Conservation (phyloP, 1,284 basidiomycete species). For the Ceratobasidium papillatum region DNA sequence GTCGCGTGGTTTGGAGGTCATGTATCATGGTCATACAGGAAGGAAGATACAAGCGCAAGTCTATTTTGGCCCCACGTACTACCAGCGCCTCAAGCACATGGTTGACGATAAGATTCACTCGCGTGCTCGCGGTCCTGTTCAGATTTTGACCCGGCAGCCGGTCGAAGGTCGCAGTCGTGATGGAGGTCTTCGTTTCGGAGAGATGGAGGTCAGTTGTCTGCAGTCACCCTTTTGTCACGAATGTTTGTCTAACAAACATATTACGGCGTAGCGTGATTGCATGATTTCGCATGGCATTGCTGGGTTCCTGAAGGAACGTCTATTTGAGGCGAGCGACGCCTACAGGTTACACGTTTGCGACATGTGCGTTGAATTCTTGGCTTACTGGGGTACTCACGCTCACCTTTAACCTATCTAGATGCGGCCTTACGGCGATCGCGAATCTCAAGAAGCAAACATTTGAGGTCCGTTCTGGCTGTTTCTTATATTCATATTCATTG, state of each 20-base stretch:
- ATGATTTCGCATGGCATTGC: slow-evolving; percentile 99
- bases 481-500: not conserved
- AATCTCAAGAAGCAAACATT: slow-evolving; percentile 93
- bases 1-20: slow-evolving; percentile 94
- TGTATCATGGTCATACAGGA: slow-evolving; percentile 99
- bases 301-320: slow-evolving; percentile 93
- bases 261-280: slow-evolving; percentile 76
- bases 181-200: slow-evolving; percentile 98
- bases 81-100: slow-evolving; percentile 99
- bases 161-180: slow-evolving; percentile 99
- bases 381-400: slow-evolving; percentile 23
- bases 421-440: slow-evolving; percentile 93
- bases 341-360: slow-evolving; percentile 96
- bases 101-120: slow-evolving; percentile 99
- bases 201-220: slow-evolving; percentile 82
- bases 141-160: slow-evolving; percentile 96
- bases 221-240: not conserved
- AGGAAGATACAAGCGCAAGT: slow-evolving; percentile 97
- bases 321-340: slow-evolving; percentile 95
- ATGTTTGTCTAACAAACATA: slow-evolving; percentile 5
- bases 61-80: slow-evolving; percentile 98
- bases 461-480: slow-evolving; percentile 58
- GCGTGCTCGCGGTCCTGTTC: slow-evolving; percentile 94
- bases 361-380: slow-evolving; percentile 67
- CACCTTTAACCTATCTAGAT: slow-evolving; percentile 60